phyloP scores from a whole-genome alignment of 192 early-diverging fungal genomes.

The Coemansia sp. region DNA sequence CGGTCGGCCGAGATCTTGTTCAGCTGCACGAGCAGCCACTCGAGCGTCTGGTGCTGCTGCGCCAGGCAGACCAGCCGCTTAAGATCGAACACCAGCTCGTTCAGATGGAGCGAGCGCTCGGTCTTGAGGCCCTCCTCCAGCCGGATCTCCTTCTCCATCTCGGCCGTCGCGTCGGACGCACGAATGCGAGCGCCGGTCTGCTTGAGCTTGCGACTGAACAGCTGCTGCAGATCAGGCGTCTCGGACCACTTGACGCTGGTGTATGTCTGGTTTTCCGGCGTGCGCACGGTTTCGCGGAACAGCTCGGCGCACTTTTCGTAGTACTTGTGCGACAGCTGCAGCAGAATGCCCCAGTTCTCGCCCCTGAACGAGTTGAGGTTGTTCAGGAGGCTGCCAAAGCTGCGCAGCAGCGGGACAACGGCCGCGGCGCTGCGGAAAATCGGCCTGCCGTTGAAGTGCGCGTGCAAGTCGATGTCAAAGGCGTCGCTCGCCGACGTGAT shows the following conservation, averaged over 20 bases:
- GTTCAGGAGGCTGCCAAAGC: conserved; percentile 43
- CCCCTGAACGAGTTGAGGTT: conserved; percentile 40
- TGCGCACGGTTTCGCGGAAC: conserved; percentile 50
- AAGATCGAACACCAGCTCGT: conserved; percentile 83
- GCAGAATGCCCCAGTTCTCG: conserved; percentile 45
- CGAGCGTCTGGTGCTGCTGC: conserved; percentile 79
- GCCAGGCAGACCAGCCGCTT: conserved; percentile 71
- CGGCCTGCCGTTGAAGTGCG: conserved; percentile 43
- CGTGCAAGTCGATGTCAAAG: conserved; percentile 37
- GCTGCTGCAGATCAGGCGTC: conserved; percentile 56
- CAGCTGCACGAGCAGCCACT: conserved; percentile 53
- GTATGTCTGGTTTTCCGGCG: conserved; percentile 43
- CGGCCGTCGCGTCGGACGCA: conserved; percentile 1
- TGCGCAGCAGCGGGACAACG: conserved; percentile 38
- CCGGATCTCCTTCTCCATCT: conserved; percentile 64
- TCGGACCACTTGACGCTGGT: conserved; percentile 62
- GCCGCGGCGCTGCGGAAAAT: conserved; percentile 51
- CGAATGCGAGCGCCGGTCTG: conserved; percentile 21
- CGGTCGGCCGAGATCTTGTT: conserved; percentile 25
- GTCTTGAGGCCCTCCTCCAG: conserved; percentile 74
- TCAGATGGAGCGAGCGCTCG: conserved; percentile 69
- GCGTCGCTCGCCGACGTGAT: conserved; percentile 38
- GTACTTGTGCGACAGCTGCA: conserved; percentile 45
- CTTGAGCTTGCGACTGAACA: conserved; percentile 54
- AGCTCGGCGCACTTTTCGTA: conserved; percentile 40